These are phyloP conservation scores for Asparagopsis taxiformis DNA, from an alignment of 31 red algal genomes.

Conservation along the genomic window DNA sequence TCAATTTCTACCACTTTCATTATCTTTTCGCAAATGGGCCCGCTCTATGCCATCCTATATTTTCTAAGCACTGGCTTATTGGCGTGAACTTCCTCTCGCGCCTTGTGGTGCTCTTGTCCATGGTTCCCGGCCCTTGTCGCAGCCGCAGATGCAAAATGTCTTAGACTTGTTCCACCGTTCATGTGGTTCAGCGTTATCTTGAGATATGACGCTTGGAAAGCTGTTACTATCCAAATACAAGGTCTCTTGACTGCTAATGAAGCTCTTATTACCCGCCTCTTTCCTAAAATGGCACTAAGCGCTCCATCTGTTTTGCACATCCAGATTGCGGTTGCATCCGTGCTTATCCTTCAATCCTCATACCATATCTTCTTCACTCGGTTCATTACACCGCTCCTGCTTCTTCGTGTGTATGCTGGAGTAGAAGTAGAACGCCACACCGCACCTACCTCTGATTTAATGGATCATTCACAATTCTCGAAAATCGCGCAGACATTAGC, in stretches of 20 bases:
- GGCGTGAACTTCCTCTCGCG: constrained; percentile 18
- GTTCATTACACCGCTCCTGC: constrained; percentile 15
- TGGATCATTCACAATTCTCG: background rate
- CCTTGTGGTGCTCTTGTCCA: too few species aligned
- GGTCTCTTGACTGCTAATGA: background rate
- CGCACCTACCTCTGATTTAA: constrained; percentile 1
- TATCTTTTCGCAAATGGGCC: too few species aligned
- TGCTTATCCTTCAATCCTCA: constrained; percentile 37
- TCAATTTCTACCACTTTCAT: constrained; percentile 26
- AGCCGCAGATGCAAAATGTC: constrained; percentile 27
- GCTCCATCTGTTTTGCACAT: constrained; percentile 9
- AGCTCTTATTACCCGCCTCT: constrained; percentile 8
- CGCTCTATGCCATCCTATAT: too few species aligned
- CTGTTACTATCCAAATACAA: constrained; percentile 29
- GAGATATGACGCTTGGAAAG: too few species aligned
- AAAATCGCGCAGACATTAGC: background rate
- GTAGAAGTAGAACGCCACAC: background rate
- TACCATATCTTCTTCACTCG: constrained; percentile 66
- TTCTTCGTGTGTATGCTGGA: background rate
- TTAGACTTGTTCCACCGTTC: too few species aligned
- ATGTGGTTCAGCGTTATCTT: too few species aligned
- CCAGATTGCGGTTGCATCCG: constrained; percentile 25
- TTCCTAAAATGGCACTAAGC: background rate
- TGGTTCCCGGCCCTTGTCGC: too few species aligned
- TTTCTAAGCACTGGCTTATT: constrained; percentile 54